phyloP scores from a whole-genome alignment of 805 yeast species.

The Grigorovia jiainica region DNA sequence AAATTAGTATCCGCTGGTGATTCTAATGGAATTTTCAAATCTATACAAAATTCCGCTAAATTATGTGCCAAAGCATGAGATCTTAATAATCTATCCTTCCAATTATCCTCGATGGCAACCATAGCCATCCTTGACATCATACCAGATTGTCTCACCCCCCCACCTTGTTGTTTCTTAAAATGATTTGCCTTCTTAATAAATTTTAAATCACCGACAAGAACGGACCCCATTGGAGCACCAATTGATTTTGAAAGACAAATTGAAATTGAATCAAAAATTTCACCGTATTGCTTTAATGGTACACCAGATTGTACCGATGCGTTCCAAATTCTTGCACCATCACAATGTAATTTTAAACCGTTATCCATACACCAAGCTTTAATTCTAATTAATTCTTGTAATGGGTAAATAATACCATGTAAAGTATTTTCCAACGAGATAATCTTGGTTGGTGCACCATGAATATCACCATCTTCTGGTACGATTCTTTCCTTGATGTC shows the following conservation, averaged over 20 bases:
- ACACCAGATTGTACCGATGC: constrained; percentile 65
- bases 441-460: constrained; percentile 78
- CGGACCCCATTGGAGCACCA: constrained; percentile 91
- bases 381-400: constrained; percentile 66
- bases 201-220: constrained; percentile 57
- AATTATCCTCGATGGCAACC: constrained; percentile 67
- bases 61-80: constrained; percentile 44
- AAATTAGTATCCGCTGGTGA: constrained; percentile 81
- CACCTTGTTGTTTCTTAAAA: constrained; percentile 86
- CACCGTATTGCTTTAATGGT: constrained; percentile 59
- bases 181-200: constrained; percentile 67
- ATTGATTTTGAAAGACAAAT: constrained; percentile 81
- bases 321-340: constrained; percentile 94
- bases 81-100: constrained; percentile 39
- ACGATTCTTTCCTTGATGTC: constrained; percentile 57
- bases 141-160: constrained; percentile 88
- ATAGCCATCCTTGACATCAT: constrained; percentile 71
- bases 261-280: constrained; percentile 78
- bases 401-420: constrained; percentile 73
- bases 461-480: constrained; percentile 75
- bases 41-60: constrained; percentile 43
- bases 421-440: constrained; percentile 82
- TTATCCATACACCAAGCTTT: constrained; percentile 57
- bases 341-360: constrained; percentile 63
- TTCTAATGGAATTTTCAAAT: constrained; percentile 47